These are phyloP conservation scores for Magnusiomyces paraingens DNA, from an alignment of 1,139 yeast species.

Conservation along the genomic window DNA sequence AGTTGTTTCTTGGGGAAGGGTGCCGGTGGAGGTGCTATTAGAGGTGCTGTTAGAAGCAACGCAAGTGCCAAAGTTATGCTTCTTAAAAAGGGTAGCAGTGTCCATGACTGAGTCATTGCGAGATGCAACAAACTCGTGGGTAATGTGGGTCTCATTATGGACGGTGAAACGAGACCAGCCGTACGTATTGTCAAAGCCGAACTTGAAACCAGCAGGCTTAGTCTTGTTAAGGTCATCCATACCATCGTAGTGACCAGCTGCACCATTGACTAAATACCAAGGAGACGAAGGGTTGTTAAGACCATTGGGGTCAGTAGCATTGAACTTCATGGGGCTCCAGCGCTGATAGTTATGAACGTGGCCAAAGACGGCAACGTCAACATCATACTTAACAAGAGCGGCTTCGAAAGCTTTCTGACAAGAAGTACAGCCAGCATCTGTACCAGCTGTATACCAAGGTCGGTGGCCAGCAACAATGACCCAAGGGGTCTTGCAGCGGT, in stretches of 20 bases:
- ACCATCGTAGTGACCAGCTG: conserved; percentile 32
- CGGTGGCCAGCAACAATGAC: conserved; percentile 35
- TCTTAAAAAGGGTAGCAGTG: conserved; percentile 26
- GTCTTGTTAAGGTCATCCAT: conserved; percentile 20
- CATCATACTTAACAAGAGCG: conserved; percentile 23
- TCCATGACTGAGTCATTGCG: conserved; percentile 39
- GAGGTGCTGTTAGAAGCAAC: background rate
- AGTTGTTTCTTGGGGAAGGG: background rate
- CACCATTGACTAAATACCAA: conserved; percentile 29
- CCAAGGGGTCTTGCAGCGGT: conserved; percentile 31
- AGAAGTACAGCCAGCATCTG: conserved; percentile 8
- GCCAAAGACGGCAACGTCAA: conserved; percentile 28
- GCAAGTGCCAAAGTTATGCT: conserved; percentile 5
- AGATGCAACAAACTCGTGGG: conserved; percentile 34
- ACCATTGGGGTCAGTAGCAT: conserved; percentile 25
- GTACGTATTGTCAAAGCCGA: conserved; percentile 20
- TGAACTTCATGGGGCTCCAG: conserved; percentile 22
- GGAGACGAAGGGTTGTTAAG: conserved; percentile 28
- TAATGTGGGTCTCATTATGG: conserved; percentile 46
- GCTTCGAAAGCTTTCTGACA: conserved; percentile 30
- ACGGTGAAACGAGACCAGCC: conserved; percentile 39
- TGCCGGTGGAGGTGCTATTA: background rate
- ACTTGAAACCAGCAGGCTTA: conserved; percentile 17
- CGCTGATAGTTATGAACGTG: conserved; percentile 31
- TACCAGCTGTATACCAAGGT: conserved; percentile 31